Conservation (phyloP, 2,329 filamentous ascomycete genomes). For the Acrodontium crateriforme region DNA sequence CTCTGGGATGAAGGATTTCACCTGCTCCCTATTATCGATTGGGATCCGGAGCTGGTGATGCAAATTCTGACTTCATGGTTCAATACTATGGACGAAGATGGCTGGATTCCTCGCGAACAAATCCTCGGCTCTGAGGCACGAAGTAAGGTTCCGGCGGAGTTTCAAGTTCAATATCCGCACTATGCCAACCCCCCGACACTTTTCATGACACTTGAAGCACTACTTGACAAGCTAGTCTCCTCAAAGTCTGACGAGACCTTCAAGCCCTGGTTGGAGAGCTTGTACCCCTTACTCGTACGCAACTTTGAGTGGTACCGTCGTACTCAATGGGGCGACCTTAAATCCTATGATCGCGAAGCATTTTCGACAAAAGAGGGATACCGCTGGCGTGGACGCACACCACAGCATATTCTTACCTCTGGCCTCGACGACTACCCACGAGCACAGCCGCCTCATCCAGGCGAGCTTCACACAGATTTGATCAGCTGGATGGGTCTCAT, state of each 20-base stretch:
- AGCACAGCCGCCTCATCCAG: slow-evolving; percentile 82
- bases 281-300: slow-evolving; percentile 76
- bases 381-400: slow-evolving; percentile 82
- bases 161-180: slow-evolving; percentile 90
- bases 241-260: slow-evolving; percentile 55
- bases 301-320: slow-evolving; percentile 93
- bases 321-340: slow-evolving; percentile 82
- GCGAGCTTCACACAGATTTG: slow-evolving; percentile 87
- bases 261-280: slow-evolving; percentile 54
- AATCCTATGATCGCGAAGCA: slow-evolving; percentile 68
- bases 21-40: slow-evolving; percentile 77
- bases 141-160: slow-evolving; percentile 86
- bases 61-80: slow-evolving; percentile 95
- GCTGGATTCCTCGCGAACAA: slow-evolving; percentile 94
- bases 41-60: slow-evolving; percentile 75
- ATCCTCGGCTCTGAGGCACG: slow-evolving; percentile 84
- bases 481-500: slow-evolving; percentile 98
- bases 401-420: slow-evolving; percentile 77
- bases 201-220: slow-evolving; percentile 74
- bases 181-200: slow-evolving; percentile 95
- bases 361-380: slow-evolving; percentile 87
- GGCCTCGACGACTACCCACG: slow-evolving; percentile 95
- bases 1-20: slow-evolving; percentile 98
- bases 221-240: slow-evolving; percentile 48
- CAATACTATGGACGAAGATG: slow-evolving; percentile 87